Percentiles rank a stretch among this genome's conserved stretches.
Conservation (phyloP, 2,329 filamentous ascomycete genomes). For the Colletotrichum falcatum region DNA sequence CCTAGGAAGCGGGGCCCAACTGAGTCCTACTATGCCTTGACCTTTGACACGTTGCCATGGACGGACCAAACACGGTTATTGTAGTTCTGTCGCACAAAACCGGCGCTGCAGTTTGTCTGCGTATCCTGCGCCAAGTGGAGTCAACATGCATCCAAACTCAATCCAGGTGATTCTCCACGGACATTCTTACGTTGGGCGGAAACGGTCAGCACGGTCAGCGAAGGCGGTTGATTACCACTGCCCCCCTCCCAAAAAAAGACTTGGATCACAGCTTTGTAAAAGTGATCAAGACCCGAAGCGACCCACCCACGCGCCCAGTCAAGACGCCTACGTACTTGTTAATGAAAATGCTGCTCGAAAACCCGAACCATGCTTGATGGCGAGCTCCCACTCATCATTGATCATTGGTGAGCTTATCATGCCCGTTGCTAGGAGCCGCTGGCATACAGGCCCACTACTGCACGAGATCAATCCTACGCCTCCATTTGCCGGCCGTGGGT, state of each 20-base stretch:
- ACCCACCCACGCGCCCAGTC: neutral
- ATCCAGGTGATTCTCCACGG: neutral
- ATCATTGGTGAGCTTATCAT: slow-evolving; percentile 7
- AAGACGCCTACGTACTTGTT: too few relatives aligned
- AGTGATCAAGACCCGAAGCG: neutral
- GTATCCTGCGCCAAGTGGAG: neutral
- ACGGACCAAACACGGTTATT: neutral
- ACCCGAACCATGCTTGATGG: too few relatives aligned
- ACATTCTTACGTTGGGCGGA: neutral
- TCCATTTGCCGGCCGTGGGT: neutral
- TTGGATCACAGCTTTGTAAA: neutral
- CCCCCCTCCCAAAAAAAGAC: too few relatives aligned
- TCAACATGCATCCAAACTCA: slow-evolving; percentile 1
- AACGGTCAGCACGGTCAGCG: neutral
- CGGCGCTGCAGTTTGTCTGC: neutral
- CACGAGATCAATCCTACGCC: neutral
- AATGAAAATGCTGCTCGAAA: too few relatives aligned
- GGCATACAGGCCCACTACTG: neutral
- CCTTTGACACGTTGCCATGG: neutral
- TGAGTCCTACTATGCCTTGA: neutral
- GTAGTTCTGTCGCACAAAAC: neutral
- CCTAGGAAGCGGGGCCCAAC: neutral
- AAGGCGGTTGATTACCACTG: too few relatives aligned
- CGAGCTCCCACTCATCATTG: neutral
- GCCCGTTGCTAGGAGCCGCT: neutral